Base-by-base conservation (phyloP, 495 filamentous ascomycete genomes). In the Aspergillus funiculosus region DNA sequence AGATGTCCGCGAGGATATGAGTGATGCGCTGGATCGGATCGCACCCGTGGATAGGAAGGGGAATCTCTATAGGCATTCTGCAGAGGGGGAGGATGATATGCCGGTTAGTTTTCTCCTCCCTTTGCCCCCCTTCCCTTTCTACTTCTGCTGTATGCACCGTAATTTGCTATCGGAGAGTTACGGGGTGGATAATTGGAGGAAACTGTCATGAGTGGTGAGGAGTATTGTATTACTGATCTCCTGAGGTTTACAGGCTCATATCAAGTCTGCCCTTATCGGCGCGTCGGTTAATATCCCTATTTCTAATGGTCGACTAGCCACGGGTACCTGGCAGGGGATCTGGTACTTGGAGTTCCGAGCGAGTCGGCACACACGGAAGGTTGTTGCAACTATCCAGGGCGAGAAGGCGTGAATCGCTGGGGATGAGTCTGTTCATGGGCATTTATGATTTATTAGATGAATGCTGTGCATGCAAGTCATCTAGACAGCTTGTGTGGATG, bases 381-480 rank as follows among this genome's bases (percentile, higher is more conserved):
- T 98, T 18, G 82, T 98, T 25, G 92, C 92, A 35, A 98, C 92
- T 5, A 89, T 98, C 36, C 88, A 97, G 66, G 92, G 92, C 3
- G 85, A 95, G 69, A 90, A 89, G 74, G 72, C 70, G 22, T 79
- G 66, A 78, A 55, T 60, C 2, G 36, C 41, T 43, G n/a, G 6
- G 29, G 37, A 42, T 24, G 27, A 22, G n/a, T 9, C 28, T 38
- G 19, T 24, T 15, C 17, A 40, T 22, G 51, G 51, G 39, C 47
- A 46, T 54, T 42, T 61, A 14, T 4, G 19, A 28, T 28, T 17
- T 39, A 26, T 30, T 35, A 18, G 13, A 9, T 48, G 9, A 8
- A 10, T 6, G 9, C n/a, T n/a, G n/a, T n/a, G n/a, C n/a, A n/a
- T n/a, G n/a, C n/a, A n/a, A n/a, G n/a, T n/a, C n/a, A n/a, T n/a